Evolutionary conservation across 345 rosid species (phyloP).

Genomic region (Anastatica hierochuntica): DNA sequence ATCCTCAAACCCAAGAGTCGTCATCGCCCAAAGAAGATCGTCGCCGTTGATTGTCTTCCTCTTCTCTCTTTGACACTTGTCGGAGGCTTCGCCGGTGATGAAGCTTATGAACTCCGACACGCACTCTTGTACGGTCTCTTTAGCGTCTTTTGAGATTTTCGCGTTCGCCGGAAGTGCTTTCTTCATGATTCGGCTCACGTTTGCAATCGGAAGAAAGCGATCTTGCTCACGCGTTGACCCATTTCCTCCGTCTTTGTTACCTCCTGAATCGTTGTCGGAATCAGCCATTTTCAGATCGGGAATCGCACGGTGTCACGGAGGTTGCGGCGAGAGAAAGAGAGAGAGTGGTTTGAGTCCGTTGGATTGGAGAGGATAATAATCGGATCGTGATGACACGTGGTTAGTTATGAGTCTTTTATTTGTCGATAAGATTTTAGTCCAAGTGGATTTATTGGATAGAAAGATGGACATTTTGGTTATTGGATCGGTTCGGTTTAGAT

Average conservation of each 20-base stretch:
- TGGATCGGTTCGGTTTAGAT: too few species aligned
- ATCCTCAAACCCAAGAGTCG: slow-evolving; percentile 64
- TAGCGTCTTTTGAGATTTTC: slow-evolving; percentile 66
- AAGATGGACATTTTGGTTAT: neutral
- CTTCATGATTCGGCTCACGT: slow-evolving; percentile 74
- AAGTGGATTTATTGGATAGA: slow-evolving; percentile 25
- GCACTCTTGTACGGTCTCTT: slow-evolving; percentile 71
- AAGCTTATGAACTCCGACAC: slow-evolving; percentile 72
- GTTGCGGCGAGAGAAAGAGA: neutral
- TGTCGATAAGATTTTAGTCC: slow-evolving; percentile 40
- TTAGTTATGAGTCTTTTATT: slow-evolving; percentile 29
- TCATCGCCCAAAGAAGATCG: slow-evolving; percentile 76
- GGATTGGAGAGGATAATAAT: slow-evolving; percentile 41
- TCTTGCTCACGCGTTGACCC: slow-evolving; percentile 51
- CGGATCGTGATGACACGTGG: slow-evolving; percentile 45
- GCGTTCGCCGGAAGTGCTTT: slow-evolving; percentile 67
- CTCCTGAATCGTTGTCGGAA: slow-evolving; percentile 63
- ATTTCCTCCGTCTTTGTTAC: slow-evolving; percentile 30
- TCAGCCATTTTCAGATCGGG: slow-evolving; percentile 41
- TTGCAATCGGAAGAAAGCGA: slow-evolving; percentile 56
- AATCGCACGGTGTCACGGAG: neutral
- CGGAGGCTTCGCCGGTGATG: slow-evolving; percentile 67
- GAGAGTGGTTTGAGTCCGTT: slow-evolving; percentile 36
- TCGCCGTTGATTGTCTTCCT: slow-evolving; percentile 74
- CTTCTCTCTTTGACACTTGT: slow-evolving; percentile 65